Base-by-base conservation (phyloP, 805 yeast genomes). In the Nakazawaea holstii region DNA sequence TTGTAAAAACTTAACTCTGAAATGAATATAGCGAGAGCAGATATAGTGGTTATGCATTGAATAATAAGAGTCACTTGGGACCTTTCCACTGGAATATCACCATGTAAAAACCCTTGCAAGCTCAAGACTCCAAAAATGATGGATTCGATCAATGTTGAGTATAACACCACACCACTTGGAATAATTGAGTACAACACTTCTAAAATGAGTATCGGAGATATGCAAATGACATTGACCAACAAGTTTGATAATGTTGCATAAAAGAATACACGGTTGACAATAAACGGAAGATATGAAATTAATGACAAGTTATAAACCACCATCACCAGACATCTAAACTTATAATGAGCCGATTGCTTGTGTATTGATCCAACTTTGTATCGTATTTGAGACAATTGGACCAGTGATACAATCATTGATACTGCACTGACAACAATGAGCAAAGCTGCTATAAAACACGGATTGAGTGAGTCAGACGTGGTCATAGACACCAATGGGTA, bases 1-100 rank as follows among this genome's bases (percentile, higher is more conserved):
- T 27, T 27, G 45, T 42, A 52, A 41, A 31, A 28, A 15, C 4
- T 7, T 5, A 20, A 10, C 31, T 44, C 48, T 15, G 39, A 24
- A 8, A 32, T 6, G 9, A 32, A 41, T 10, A 33, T 7, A 2
- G 4, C 6, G 3, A 41, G 11, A 8, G 24, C 6, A 2, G 39
- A 32, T 13, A 33, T 3, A 6, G 27, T 26, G 5, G 8, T 33
- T 17, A 32, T 33, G 36, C 17, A 33, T 15, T 13, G 9, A 33
- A 8, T 33, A 13, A 14, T 33, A 8, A n/a, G 11, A 6, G 17
- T 3, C 9, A 33, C 3, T 3, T 8, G 15, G 36, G 15, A 30
- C 33, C n/a, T 33, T 15, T 33, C 36, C 7, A 9, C 36, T 13
- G 13, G 17, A 13, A 15, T 20, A 20, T 20, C 24, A 20, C 24